Evolutionary conservation across 805 yeast species (phyloP).

Genomic region (Wickerhamiella shivajii): DNA sequence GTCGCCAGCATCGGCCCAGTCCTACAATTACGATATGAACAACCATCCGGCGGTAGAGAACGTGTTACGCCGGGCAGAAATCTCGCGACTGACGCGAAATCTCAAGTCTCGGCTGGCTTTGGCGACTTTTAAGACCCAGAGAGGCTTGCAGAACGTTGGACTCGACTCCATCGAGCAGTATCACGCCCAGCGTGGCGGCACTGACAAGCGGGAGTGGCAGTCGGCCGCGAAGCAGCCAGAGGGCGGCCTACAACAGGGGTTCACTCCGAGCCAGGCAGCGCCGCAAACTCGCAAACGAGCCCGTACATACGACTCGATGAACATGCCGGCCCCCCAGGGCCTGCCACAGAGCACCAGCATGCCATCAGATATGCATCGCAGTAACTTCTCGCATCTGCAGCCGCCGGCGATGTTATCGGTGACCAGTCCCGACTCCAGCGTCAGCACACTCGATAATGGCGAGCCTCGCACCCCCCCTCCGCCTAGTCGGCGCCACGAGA

Average conservation of each 20-base stretch:
- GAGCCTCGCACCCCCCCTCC: slow-evolving; percentile 10
- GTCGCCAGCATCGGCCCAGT: too few relatives aligned
- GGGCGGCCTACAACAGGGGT: slow-evolving; percentile 6
- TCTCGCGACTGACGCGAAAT: slow-evolving; percentile 28
- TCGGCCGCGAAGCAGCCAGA: background rate
- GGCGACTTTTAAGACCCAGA: slow-evolving; percentile 29
- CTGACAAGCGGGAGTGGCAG: slow-evolving; percentile 8
- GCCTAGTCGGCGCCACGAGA: background rate
- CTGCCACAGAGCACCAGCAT: slow-evolving; percentile 7
- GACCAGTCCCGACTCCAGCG: background rate
- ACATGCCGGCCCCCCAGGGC: slow-evolving; percentile 8
- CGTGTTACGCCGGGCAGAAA: slow-evolving; percentile 30
- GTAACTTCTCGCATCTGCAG: slow-evolving; percentile 2
- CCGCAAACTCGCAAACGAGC: slow-evolving; percentile 6
- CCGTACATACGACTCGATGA: slow-evolving; percentile 5
- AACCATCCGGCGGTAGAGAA: slow-evolving; percentile 25
- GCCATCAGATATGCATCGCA: slow-evolving; percentile 1
- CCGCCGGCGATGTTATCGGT: slow-evolving; percentile 4
- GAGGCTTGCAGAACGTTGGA: slow-evolving; percentile 27
- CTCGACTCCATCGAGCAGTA: slow-evolving; percentile 24
- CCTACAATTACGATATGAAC: too few relatives aligned
- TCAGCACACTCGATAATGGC: background rate
- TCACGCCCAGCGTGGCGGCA: too few relatives aligned
- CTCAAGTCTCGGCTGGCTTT: slow-evolving; percentile 29
- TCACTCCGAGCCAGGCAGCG: background rate